phyloP scores from a whole-genome alignment of 139 green algal species.

The Picochlorum sp. region DNA sequence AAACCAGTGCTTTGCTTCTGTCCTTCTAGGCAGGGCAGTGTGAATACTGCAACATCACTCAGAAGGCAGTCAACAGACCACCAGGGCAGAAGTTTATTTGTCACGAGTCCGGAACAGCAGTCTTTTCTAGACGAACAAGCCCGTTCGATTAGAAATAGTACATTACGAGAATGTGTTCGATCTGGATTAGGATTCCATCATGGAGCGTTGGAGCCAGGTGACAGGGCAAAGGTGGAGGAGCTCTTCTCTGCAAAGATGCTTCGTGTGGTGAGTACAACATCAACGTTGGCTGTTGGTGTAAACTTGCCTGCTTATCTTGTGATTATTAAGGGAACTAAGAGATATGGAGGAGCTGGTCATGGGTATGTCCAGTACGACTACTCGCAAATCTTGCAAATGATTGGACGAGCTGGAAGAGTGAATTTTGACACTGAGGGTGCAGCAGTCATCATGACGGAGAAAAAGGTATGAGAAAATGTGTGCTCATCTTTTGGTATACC shows the following conservation, averaged over 20 bases:
- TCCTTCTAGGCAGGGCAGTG: constrained; percentile 71
- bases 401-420: constrained; percentile 75
- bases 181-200: constrained; percentile 77
- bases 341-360: constrained; percentile 29
- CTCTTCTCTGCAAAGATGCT: constrained; percentile 63
- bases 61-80: constrained; percentile 16
- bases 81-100: constrained; percentile 13
- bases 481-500: neutral
- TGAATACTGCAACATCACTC: constrained; percentile 57
- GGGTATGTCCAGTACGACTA: constrained; percentile 86
- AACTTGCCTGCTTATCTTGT: constrained; percentile 93
- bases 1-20: constrained; percentile 90
- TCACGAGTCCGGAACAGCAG: constrained; percentile 33
- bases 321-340: constrained; percentile 74
- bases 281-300: constrained; percentile 82
- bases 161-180: constrained; percentile 33
- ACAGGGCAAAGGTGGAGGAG: constrained; percentile 63
- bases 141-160: constrained; percentile 23
- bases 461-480: constrained; percentile 4
- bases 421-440: constrained; percentile 87
- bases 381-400: constrained; percentile 67
- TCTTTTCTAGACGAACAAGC: constrained; percentile 28
- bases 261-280: constrained; percentile 75
- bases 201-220: constrained; percentile 55
- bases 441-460: constrained; percentile 90